These are phyloP conservation scores for Annona squamosa DNA, from an alignment of 164 flowering plant genomes.

Conservation along the genomic window DNA sequence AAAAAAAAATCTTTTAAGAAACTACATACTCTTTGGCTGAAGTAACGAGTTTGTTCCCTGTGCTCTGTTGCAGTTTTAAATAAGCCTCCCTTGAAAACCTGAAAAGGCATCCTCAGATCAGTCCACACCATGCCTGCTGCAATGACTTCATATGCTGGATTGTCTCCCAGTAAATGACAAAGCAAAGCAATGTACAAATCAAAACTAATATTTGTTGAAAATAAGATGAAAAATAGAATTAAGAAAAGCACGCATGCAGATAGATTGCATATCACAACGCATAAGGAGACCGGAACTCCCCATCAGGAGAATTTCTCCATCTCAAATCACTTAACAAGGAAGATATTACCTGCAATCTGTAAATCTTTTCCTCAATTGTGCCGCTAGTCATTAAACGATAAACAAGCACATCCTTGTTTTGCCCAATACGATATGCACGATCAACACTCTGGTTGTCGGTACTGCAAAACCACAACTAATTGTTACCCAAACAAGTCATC, in stretches of 20 bases:
- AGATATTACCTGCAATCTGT: slow-evolving; percentile 71
- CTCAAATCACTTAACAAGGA: not conserved
- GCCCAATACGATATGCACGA: slow-evolving; percentile 98
- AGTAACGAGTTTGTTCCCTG: slow-evolving; percentile 91
- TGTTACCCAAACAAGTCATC: not conserved
- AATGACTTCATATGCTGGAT: not conserved
- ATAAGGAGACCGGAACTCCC: not conserved
- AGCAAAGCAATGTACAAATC: not conserved
- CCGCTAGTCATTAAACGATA: slow-evolving; percentile 95
- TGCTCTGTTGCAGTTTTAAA: slow-evolving; percentile 94
- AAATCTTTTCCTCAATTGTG: slow-evolving; percentile 96
- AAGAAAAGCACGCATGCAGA: not conserved
- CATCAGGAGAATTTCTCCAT: not conserved
- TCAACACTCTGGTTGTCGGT: slow-evolving; percentile 99
- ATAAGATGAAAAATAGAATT: not conserved
- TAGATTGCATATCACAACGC: not conserved
- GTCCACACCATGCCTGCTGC: slow-evolving; percentile 1
- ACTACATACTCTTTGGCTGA: slow-evolving; percentile 69
- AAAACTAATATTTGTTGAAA: not conserved
- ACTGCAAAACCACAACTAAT: slow-evolving; percentile 32
- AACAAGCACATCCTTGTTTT: slow-evolving; percentile 92
- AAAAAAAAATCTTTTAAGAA: not conserved
- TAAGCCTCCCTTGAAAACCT: slow-evolving; percentile 92
- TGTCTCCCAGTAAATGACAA: not conserved
- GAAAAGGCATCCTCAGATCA: slow-evolving; percentile 4